Percentiles rank a stretch among this genome's conserved stretches.
Conservation (phyloP, 2,329 filamentous ascomycete genomes). For the Phialocephala subalpina region DNA sequence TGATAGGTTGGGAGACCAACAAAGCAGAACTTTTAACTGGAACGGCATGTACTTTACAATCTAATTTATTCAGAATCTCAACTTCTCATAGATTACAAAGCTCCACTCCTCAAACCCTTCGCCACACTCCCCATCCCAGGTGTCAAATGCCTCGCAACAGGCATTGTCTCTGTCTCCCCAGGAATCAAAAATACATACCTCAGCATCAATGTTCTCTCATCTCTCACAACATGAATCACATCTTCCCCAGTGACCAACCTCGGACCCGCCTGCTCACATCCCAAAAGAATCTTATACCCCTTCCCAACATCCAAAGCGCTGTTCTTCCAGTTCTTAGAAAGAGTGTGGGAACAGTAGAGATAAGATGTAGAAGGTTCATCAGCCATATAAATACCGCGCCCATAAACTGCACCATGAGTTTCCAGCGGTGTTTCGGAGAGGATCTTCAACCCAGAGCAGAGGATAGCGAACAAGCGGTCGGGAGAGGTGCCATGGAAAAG, state of each 20-base stretch:
- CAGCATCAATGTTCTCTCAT: conserved; percentile 18
- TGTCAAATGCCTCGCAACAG: conserved; percentile 19
- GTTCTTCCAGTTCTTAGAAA: conserved; percentile 6
- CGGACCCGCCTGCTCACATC: conserved; percentile 16
- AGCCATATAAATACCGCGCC: conserved; percentile 22
- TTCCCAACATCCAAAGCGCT: conserved; percentile 5
- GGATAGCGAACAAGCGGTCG: conserved; percentile 24
- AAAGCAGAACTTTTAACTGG: no score
- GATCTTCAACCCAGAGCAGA: conserved; percentile 19
- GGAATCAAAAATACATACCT: conserved; percentile 30
- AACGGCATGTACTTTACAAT: no score
- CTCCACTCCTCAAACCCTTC: conserved; percentile 4
- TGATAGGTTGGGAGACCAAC: no score
- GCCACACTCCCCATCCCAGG: conserved; percentile 26
- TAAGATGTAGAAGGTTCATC: conserved; percentile 18
- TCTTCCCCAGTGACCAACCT: background rate
- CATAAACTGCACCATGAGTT: conserved; percentile 18
- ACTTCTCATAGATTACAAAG: background rate
- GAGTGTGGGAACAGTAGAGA: background rate
- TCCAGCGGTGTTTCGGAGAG: conserved; percentile 18
- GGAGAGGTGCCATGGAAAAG: conserved; percentile 27
- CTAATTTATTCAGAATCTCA: background rate
- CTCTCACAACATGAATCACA: conserved; percentile 24
- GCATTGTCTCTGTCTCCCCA: background rate
- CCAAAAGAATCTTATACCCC: conserved; percentile 17